These are phyloP conservation scores for Globisporangium spinosum DNA, from an alignment of 352 stramenopile species.

Conservation along the genomic window DNA sequence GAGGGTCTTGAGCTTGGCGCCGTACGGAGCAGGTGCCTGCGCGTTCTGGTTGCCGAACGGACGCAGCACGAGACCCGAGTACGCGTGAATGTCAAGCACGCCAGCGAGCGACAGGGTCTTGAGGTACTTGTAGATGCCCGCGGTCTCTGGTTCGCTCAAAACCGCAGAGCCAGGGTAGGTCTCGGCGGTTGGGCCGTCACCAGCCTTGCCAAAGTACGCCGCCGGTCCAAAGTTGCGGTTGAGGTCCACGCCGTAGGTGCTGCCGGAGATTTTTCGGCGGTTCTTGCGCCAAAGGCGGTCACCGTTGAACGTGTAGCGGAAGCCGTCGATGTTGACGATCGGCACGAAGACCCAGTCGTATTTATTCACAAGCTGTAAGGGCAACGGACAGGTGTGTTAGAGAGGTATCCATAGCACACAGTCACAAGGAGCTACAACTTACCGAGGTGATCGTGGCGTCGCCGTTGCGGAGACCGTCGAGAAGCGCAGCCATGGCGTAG, in stretches of 20 bases:
- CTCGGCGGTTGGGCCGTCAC: constrained; percentile 17
- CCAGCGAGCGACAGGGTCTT: constrained; percentile 19
- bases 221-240: constrained; percentile 31
- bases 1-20: constrained; percentile 18
- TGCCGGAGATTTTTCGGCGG: constrained; percentile 17
- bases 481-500: constrained; percentile 16
- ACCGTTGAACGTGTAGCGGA: constrained; percentile 25
- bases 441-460: constrained; percentile 8
- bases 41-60: constrained; percentile 21
- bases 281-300: constrained; percentile 34
- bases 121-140: constrained; percentile 21
- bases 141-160: constrained; percentile 28
- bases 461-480: constrained; percentile 20
- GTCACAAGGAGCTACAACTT: too few species aligned
- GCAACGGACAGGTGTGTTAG: background rate
- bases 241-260: constrained; percentile 27
- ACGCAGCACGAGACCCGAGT: constrained; percentile 20
- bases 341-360: constrained; percentile 32
- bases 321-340: constrained; percentile 36
- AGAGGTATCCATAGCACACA: too few species aligned
- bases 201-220: constrained; percentile 13
- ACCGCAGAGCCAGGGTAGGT: constrained; percentile 20
- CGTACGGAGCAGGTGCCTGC: constrained; percentile 16
- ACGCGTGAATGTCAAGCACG: constrained; percentile 28
- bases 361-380: constrained; percentile 1